phyloP scores from a whole-genome alignment of 1,139 yeast genomes.

The Saccharomyces hybrid region DNA sequence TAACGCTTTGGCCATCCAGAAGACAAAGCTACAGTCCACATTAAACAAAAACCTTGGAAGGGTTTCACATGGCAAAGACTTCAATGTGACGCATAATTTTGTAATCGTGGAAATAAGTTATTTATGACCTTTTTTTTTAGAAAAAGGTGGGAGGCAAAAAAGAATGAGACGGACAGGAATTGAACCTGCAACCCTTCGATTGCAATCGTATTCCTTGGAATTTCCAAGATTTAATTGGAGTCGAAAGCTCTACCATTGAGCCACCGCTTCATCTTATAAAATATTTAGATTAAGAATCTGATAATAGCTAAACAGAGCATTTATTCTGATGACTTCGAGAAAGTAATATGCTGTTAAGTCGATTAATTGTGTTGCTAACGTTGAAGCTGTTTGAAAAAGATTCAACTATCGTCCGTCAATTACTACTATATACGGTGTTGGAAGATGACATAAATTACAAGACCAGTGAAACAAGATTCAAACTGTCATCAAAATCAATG shows the following conservation, averaged over 20 bases:
- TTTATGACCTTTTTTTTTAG: neutral
- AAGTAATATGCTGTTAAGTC: neutral
- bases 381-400: neutral
- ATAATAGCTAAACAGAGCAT: too few relatives aligned
- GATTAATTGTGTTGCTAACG: neutral
- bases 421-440: neutral
- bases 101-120: neutral
- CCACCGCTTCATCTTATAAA: slow-evolving; percentile 58
- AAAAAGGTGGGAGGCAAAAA: slow-evolving; percentile 10
- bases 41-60: neutral
- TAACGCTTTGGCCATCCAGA: neutral
- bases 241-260: slow-evolving; percentile 92
- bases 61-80: neutral
- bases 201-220: slow-evolving; percentile 33
- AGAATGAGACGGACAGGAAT: slow-evolving; percentile 64
- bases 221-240: slow-evolving; percentile 48
- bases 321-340: neutral
- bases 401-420: neutral
- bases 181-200: slow-evolving; percentile 73
- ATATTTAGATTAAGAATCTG: neutral
- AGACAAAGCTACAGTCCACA: neutral
- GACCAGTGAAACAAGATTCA: neutral
- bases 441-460: neutral
- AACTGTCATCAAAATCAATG: neutral
- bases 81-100: neutral